phyloP scores from a whole-genome alignment of 805 yeast genomes.

The Metschnikowia sp. region DNA sequence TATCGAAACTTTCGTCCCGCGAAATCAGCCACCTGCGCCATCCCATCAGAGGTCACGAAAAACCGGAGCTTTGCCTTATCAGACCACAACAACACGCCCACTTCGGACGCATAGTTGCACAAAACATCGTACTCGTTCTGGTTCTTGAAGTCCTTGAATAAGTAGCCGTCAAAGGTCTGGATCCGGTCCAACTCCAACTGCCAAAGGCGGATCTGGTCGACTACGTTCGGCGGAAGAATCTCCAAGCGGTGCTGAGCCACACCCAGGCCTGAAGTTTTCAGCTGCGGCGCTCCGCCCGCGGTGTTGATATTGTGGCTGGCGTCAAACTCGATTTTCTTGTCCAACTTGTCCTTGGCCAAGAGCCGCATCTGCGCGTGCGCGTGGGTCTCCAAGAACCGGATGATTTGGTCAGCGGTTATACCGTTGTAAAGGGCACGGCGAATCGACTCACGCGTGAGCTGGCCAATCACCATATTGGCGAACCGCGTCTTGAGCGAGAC shows the following conservation, averaged over 20 bases:
- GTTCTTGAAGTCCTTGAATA: slow-evolving; percentile 80
- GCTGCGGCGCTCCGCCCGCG: slow-evolving; percentile 40
- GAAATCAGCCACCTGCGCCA: slow-evolving; percentile 84
- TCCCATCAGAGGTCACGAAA: slow-evolving; percentile 86
- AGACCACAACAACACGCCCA: slow-evolving; percentile 90
- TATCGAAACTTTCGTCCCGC: slow-evolving; percentile 56
- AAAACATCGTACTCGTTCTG: slow-evolving; percentile 73
- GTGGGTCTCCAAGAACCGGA: slow-evolving; percentile 82
- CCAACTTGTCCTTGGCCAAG: slow-evolving; percentile 63
- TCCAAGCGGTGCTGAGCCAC: slow-evolving; percentile 51
- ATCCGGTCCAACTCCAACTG: slow-evolving; percentile 93
- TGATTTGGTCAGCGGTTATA: slow-evolving; percentile 91
- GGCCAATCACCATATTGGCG: slow-evolving; percentile 90
- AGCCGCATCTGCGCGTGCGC: slow-evolving; percentile 91
- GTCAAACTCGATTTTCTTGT: slow-evolving; percentile 65
- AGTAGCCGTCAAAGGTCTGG: slow-evolving; percentile 77
- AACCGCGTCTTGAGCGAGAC: slow-evolving; percentile 83
- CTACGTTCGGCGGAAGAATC: slow-evolving; percentile 90
- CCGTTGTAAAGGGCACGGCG: slow-evolving; percentile 82
- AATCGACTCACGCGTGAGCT: slow-evolving; percentile 87
- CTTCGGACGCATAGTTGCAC: slow-evolving; percentile 77
- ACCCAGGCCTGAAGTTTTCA: slow-evolving; percentile 22
- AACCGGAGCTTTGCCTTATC: slow-evolving; percentile 66
- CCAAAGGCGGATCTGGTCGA: slow-evolving; percentile 94
- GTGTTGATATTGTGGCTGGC: slow-evolving; percentile 47